Evolutionary conservation across 2,329 filamentous ascomycete genomes (phyloP).

Genomic region (Plenodomus biglobosus): DNA sequence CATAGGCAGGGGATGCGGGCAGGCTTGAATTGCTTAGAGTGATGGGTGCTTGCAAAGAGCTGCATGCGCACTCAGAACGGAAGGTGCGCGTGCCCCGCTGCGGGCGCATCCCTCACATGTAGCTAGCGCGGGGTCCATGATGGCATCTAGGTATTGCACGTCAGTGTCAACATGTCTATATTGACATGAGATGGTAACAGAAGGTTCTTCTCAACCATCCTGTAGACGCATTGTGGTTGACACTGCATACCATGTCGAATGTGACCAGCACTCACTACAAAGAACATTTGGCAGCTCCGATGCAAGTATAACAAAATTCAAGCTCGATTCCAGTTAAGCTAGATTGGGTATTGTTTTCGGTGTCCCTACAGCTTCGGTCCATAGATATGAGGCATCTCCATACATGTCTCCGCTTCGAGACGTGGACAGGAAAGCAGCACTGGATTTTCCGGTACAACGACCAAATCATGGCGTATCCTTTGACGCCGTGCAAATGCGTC

Average conservation of each 20-base stretch:
- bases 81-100: conserved; percentile 25
- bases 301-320: too few relatives aligned
- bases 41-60: conserved; percentile 6
- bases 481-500: conserved; percentile 29
- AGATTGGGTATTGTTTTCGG: too few relatives aligned
- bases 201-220: too few relatives aligned
- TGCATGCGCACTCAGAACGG: conserved; percentile 12
- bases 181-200: not conserved
- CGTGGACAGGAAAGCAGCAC: not conserved
- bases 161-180: not conserved
- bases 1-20: conserved; percentile 8
- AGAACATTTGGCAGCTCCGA: too few relatives aligned
- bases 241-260: not conserved
- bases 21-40: conserved; percentile 20
- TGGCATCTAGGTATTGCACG: too few relatives aligned
- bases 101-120: conserved; percentile 9
- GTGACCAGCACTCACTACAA: too few relatives aligned
- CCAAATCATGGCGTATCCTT: conserved; percentile 6
- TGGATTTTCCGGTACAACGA: not conserved
- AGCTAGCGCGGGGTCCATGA: not conserved
- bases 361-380: too few relatives aligned
- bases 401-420: not conserved
- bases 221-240: too few relatives aligned
- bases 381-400: not conserved
- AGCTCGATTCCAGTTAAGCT: too few relatives aligned